Conservation (phyloP, 2,329 filamentous ascomycete genomes). For the Blastomyces gilchristii region DNA sequence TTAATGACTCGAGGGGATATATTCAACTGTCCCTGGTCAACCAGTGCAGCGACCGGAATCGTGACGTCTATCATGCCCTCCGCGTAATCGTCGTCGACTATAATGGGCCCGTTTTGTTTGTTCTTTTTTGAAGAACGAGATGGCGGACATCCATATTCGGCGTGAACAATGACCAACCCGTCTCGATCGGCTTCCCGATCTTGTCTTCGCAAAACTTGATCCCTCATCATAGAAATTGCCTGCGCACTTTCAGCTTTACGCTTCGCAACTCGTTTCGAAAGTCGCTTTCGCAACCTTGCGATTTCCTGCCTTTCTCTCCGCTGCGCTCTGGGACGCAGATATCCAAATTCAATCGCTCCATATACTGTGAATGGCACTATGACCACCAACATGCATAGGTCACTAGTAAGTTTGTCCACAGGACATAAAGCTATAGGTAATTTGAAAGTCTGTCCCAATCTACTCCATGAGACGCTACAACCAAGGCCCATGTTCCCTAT, state of each 20-base stretch:
- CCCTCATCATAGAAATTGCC: conserved; percentile 32
- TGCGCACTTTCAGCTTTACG: conserved; percentile 30
- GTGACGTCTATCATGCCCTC: conserved; percentile 29
- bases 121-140: conserved; percentile 16
- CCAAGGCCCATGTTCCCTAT: conserved; percentile 24
- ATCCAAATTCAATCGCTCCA: conserved; percentile 33
- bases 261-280: conserved; percentile 29
- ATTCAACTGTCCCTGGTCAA: conserved; percentile 33
- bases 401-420: conserved; percentile 24
- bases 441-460: conserved; percentile 32
- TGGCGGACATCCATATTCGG: conserved; percentile 33
- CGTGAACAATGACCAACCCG: conserved; percentile 32
- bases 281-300: conserved; percentile 28
- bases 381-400: conserved; percentile 28
- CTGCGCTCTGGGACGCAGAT: conserved; percentile 31
- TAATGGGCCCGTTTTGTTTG: conserved; percentile 16
- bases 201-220: conserved; percentile 32
- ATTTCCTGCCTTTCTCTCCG: conserved; percentile 27
- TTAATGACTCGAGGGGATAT: conserved; percentile 29
- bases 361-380: conserved; percentile 33
- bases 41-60: conserved; percentile 36
- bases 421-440: conserved; percentile 33
- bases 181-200: conserved; percentile 25
- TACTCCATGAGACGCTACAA: conserved; percentile 31
- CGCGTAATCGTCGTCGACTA: conserved; percentile 16